Evolutionary conservation across 306 rosid species (phyloP), one percentile per base, ranked within the genome.

Genomic region (Ammopiptanthus mongolicus): DNA sequence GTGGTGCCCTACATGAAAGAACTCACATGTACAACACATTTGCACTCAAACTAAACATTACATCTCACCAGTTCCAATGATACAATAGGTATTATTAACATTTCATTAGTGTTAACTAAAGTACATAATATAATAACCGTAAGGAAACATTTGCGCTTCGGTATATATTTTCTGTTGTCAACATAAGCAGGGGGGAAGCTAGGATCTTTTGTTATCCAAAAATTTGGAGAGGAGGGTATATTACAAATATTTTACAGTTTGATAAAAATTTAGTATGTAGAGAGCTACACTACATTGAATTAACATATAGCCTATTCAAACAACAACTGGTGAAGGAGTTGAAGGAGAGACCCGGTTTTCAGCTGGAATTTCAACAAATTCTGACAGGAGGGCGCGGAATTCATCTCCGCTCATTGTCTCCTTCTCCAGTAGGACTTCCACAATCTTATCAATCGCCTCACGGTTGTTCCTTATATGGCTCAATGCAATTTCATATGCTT

Each of bases 391-490:
- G 28, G 92, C 88, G 8, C 97, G 96, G 88, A 95, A 95, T 86
- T 95, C 99, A 36, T 95, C 97, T 10, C 97, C 98, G 0, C 84
- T 47, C 74, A 92, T 82, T 2, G 99, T 90, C 83, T 95, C 99
- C 85, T 92, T 95, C 88, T 95, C 99, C 13, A 92, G 80, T 67
- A 95, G 91, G 73, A 92, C 90, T 77, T 95, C 99, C 59, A 95
- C 99, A 5, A 92, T 87, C 86, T 86, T 92, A 80, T 95, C 99
- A 25, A 95, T 90, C 36, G 97, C 99, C 75, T 95, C 99, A 3
- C 97, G 96, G 96, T 95, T 95, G 88, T 87, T 92, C 81, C 88
- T 86, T 66, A 92, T 90, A 83, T 95, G 99, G 71, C 64, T 71
- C 84, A 95, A 80, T 2, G 99, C 93, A 62, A 95, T 90, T 86